Base-by-base conservation (phyloP, 1,139 yeast species). In the Suhomyces maxii region DNA sequence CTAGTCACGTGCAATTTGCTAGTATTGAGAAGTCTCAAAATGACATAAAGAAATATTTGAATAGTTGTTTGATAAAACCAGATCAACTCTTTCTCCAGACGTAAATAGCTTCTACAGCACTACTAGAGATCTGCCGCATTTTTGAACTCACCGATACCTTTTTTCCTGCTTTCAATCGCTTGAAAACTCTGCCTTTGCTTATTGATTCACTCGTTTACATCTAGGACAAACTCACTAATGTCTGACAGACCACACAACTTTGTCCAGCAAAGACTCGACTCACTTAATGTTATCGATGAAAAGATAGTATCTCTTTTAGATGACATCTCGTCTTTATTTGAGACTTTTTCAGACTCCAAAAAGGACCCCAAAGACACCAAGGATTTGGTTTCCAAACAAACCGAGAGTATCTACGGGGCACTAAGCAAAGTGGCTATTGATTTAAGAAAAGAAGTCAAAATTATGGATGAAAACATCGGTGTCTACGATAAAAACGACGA, bases 381-480 rank as follows among this genome's bases (percentile, higher is more conserved):
- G 26, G 53, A 52, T 31, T 34, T 33, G 39, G 64, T 73, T 39
- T 55, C 57, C 25, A 48, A 50, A 6, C 69, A 71, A 41, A 65
- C 77, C n/a, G 59, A 60, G 40, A 53, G 57, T 28, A 70, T 74
- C 11, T 72, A 72, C 49, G 61, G 59, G 9, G 59, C 61, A 2
- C 55, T 72, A 14, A 67, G 77, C 53, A 67, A 58, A 45, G 66
- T 67, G 8, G 82, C 84, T 2, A 73, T 79, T 13, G 72, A 70
- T 45, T 60, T 83, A 41, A 66, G 86, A 34, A 74, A 77, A 46
- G 88, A 83, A 53, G 79, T 83, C 37, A 79, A 78, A 57, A 59
- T 76, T 7, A 69, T 82, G 68, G 86, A 83, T 60, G 82, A 79
- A 41, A 79, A 80, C 51, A 76, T 76, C 23, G 84, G 83, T 1